Evolutionary conservation across 202 grass and related monocot species (phyloP), one percentile per base, ranked within the genome.

Genomic region (Setaria viridis): DNA sequence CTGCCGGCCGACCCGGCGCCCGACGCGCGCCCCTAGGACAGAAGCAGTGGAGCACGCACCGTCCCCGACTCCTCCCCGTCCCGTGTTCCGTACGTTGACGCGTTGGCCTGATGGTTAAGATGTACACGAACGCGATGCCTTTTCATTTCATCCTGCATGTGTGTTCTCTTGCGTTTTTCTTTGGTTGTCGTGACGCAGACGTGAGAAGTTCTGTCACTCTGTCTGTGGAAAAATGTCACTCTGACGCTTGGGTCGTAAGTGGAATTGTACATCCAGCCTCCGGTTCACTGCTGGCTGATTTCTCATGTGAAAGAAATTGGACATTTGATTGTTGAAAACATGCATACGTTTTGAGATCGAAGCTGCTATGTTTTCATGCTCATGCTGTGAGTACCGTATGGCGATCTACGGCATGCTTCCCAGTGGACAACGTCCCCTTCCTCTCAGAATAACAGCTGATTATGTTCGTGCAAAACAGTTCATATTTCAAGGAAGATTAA

Each of bases 1-100:
- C 6, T 79, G 25, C 42, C 42, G 54, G 84, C 55, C 55, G 66
- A 79, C 66, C 75, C 66, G 43, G 65, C 84, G 4, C 75, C 84
- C 7, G 85, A 79, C 62, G 85, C 84, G 11, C 69, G 69, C 69
- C 70, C 69, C 56, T 64, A 25, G 11, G 50, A 14, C 73, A 33
- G 39, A 5, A 41, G 39, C 34, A 11, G 5, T 60, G 29, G 45
- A 46, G 42, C 51, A 6, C 10, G 37, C 39, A 6, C 5, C 39
- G 39, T 41, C 39, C 39, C 4, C 39, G 39, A 41, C 39, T 41
- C 39, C 39, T 41, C 39, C 39, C 39, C 39, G 5, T 41, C 39
- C 39, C 39, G 39, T 41, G 39, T 41, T 41, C 39, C 39, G 39
- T 41, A 5, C 39, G 39, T 39, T 3, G 37, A 6, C 39, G 39